Evolutionary conservation across 345 rosid genomes (phyloP), one percentile per base, ranked within the genome.

Genomic region (Syzygium jambos): DNA sequence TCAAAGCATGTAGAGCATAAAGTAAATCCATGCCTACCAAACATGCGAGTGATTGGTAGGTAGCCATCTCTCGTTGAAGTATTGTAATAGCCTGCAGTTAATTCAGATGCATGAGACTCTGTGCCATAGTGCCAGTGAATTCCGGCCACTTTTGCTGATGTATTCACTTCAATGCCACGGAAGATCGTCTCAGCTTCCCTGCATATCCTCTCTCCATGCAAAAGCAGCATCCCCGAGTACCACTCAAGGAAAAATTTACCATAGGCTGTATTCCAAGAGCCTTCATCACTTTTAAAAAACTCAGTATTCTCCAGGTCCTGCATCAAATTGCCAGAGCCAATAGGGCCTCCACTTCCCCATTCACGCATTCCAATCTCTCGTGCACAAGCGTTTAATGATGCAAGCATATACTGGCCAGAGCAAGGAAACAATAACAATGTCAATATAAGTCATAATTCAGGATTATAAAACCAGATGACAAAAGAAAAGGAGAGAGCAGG

Each of bases 11-110:
- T 53, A 86, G 92, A 91, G 90, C 92, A 90, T 63, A 93, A 38
- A 55, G 90, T 82, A 86, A 91, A 92, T 34, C 92, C 90, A 56
- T 91, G 86, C 85, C 90, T 90, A 55, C 89, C 91, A 84, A 92
- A 89, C 91, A 93, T 90, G 61, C 90, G 92, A 73, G 90, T 90
- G 77, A 93, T 89, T 17, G 91, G 95, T 57, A 92, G 86, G 92
- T 90, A 93, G 25, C 93, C 94, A 89, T 91, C 92, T 82, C 93
- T 89, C 6, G 34, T 85, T 46, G 86, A 88, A 61, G 95, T 93
- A 85, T 93, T 93, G 86, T 90, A 92, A 89, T 92, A 92, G 80
- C 93, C 95, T 49, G 93, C 91, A 2, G 94, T 92, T 84, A 92
- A 78, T 89, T 92, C 95, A 12, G 95, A 90, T 55, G 92, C 90